Conservation (phyloP, 768 basidiomycete species). For the Pleurotus salmoneostramineus region DNA sequence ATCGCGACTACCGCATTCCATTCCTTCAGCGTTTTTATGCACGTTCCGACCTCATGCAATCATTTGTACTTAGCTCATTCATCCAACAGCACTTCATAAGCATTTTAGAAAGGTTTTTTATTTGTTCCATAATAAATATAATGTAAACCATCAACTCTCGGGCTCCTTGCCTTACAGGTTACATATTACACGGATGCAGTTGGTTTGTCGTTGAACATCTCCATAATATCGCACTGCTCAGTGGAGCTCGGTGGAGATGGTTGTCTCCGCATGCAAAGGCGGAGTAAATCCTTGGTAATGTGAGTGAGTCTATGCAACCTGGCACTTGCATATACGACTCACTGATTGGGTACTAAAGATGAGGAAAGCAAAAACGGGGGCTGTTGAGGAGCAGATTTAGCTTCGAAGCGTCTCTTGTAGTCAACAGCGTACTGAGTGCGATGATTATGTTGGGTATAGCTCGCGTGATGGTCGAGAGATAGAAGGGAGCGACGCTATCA, state of each 20-base stretch:
- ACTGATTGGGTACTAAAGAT: slow-evolving; percentile 1
- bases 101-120: slow-evolving; percentile 12
- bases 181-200: too few relatives aligned
- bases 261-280: not conserved
- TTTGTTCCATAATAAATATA: not conserved
- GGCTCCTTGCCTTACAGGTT: not conserved
- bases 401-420: not conserved
- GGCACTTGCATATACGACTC: not conserved
- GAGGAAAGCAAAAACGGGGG: not conserved
- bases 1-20: not conserved
- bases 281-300: not conserved
- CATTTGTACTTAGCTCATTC: slow-evolving; percentile 15
- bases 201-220: too few relatives aligned
- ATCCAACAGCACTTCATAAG: slow-evolving; percentile 7
- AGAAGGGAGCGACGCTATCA: slow-evolving; percentile 2
- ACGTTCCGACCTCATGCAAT: slow-evolving; percentile 7
- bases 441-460: slow-evolving; percentile 3
- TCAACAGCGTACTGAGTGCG: not conserved
- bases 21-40: not conserved
- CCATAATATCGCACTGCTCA: too few relatives aligned
- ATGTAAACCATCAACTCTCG: not conserved
- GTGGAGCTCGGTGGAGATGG: too few relatives aligned
- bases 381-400: not conserved
- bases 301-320: not conserved
- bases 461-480: not conserved